Evolutionary conservation across 108 stramenopile species (phyloP), one percentile per base, ranked within the genome.

Genomic region (Cyclotella sp.): DNA sequence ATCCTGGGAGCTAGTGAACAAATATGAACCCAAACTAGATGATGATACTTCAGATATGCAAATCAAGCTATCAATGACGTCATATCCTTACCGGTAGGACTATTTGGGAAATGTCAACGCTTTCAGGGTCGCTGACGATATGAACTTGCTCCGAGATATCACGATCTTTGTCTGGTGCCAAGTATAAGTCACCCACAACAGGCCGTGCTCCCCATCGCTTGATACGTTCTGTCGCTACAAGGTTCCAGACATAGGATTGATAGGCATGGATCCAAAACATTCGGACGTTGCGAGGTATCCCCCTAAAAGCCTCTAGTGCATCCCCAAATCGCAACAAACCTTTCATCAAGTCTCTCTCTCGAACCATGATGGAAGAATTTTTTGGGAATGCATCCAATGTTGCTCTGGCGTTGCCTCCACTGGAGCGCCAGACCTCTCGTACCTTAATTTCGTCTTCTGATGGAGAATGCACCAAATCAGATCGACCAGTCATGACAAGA

Each of bases 261-360:
- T 81, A 84, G 0, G 91, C 89, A 77, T 90, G 87, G 19, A 95
- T 84, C 86, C 89, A 93, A 72, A 95, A 92, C 15, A 63, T 83
- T 30, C 90, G 73, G 63, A 88, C 81, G 39, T 82, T 82, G 67
- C 83, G 78, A 24, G 76, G 84, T 12, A 95, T 44, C 70, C 89
- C 91, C 57, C 77, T 69, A 27, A 95, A 27, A 10, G 91, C 92
- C 46, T 82, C 87, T 15, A 95, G 75, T 26, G 87, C 73, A 26
- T 77, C 78, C 19, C 82, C 82, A 70, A 89, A 93, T 53, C 95
- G 70, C 26, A 92, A 72, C 28, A 95, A 63, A 16, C 95, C 95
- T 62, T 86, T 78, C 65, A 95, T 64, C 46, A 95, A 71, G 43
- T 76, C 69, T 64, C 88, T 60, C 73, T 95, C 95, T 21, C 92